Conservation (phyloP, 2,329 filamentous ascomycete species). For the Ambrosiella cleistominuta region DNA sequence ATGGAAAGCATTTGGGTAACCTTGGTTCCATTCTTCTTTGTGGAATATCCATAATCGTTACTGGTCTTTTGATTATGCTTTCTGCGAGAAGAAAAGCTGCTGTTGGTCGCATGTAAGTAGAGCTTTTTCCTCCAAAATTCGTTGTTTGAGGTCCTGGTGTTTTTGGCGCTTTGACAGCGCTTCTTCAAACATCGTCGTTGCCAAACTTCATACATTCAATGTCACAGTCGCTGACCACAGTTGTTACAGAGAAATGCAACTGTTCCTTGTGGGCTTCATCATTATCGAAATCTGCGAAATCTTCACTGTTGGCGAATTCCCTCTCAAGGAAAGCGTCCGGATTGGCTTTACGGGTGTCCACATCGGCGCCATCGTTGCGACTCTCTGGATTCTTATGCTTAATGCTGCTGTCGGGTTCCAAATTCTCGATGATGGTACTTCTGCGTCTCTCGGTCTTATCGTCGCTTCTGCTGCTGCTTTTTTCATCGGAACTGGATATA, state of each 20-base stretch:
- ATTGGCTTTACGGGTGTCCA: slow-evolving; percentile 78
- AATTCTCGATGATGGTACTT: slow-evolving; percentile 80
- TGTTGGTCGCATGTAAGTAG: slow-evolving; percentile 66
- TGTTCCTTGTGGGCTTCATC: slow-evolving; percentile 76
- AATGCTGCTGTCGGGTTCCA: slow-evolving; percentile 90
- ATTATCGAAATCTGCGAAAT: slow-evolving; percentile 89
- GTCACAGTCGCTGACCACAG: neutral
- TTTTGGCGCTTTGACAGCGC: neutral
- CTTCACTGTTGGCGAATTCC: slow-evolving; percentile 83
- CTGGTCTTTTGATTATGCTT: slow-evolving; percentile 52
- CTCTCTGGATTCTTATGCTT: slow-evolving; percentile 76
- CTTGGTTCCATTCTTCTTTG: slow-evolving; percentile 80
- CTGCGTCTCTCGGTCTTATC: slow-evolving; percentile 63
- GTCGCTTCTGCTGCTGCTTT: slow-evolving; percentile 50
- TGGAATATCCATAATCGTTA: slow-evolving; percentile 54
- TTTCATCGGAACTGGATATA: slow-evolving; percentile 85
- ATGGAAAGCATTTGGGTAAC: slow-evolving; percentile 55
- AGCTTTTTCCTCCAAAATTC: neutral
- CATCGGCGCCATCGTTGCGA: slow-evolving; percentile 73
- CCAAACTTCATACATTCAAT: neutral
- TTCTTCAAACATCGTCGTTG: neutral
- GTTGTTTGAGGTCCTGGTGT: neutral
- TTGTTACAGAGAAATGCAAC: slow-evolving; percentile 68
- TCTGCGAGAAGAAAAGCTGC: slow-evolving; percentile 86
- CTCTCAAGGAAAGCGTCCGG: slow-evolving; percentile 51